phyloP scores from a whole-genome alignment of 1,284 basidiomycete species.

The Fomitopsis palustris region DNA sequence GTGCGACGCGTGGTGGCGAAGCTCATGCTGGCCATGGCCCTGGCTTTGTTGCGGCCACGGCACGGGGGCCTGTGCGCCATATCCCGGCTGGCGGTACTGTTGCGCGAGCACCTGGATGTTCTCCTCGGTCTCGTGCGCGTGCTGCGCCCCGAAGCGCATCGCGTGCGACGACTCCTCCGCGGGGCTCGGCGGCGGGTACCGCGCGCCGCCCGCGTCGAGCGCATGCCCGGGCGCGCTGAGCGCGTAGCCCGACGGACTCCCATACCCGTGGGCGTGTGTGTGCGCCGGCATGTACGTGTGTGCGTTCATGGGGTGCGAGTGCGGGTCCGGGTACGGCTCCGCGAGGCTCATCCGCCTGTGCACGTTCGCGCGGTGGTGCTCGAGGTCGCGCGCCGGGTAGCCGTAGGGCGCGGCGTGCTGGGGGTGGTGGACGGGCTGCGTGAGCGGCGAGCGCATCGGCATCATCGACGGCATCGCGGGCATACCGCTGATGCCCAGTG shows the following conservation, averaged over 20 bases:
- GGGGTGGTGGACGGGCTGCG: slow-evolving; percentile 3
- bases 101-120: slow-evolving; percentile 2
- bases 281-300: slow-evolving; percentile 9
- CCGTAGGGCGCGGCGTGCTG: slow-evolving; percentile 5
- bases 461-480: slow-evolving; percentile 9
- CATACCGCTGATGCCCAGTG: slow-evolving; percentile 1
- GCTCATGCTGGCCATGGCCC: slow-evolving; percentile 12
- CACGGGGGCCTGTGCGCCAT: not conserved
- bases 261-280: slow-evolving; percentile 11
- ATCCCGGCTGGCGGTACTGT: slow-evolving; percentile 9
- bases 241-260: slow-evolving; percentile 3
- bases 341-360: slow-evolving; percentile 15
- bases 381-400: slow-evolving; percentile 13
- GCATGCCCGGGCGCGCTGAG: slow-evolving; percentile 13
- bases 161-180: slow-evolving; percentile 14
- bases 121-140: slow-evolving; percentile 3
- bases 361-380: slow-evolving; percentile 13
- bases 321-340: slow-evolving; percentile 18
- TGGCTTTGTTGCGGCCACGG: not conserved
- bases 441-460: slow-evolving; percentile 11
- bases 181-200: slow-evolving; percentile 16
- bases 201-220: slow-evolving; percentile 15
- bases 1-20: slow-evolving; percentile 7
- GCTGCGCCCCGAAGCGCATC: slow-evolving; percentile 1
- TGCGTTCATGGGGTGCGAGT: slow-evolving; percentile 12